Evolutionary conservation across 2,329 filamentous ascomycete species (phyloP).

Genomic region (Ceratocystis destructans): DNA sequence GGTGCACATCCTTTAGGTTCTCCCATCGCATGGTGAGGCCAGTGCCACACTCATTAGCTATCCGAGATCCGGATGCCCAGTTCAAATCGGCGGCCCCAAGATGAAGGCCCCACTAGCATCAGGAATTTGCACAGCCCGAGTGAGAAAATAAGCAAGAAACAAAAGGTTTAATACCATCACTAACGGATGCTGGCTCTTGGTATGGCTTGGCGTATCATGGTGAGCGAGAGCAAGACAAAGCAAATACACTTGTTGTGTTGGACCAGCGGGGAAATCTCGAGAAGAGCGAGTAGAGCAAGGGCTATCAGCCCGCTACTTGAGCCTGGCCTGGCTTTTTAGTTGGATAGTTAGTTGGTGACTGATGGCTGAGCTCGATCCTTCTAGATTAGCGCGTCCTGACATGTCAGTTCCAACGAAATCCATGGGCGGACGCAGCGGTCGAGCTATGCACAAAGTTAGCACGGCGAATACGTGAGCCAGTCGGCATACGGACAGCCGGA

Average conservation of each 20-base stretch:
- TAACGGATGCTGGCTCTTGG: too few species aligned
- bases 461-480: too few species aligned
- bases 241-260: too few species aligned
- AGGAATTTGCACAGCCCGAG: neutral
- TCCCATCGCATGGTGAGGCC: neutral
- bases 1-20: neutral
- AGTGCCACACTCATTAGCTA: neutral
- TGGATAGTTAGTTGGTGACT: neutral
- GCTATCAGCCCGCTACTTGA: neutral
- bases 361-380: neutral
- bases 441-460: neutral
- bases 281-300: neutral
- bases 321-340: neutral
- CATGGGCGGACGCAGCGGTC: neutral
- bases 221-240: too few species aligned
- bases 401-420: neutral
- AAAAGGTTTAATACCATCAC: neutral
- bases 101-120: neutral
- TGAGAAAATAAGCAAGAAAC: neutral
- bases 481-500: too few species aligned
- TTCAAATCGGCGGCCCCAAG: too few species aligned
- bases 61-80: neutral
- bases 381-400: slow-evolving; percentile 4
- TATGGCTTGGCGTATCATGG: too few species aligned
- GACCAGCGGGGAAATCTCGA: neutral